A percentile compares a stretch with the other conserved stretches of the same genome.
phyloP scores from a whole-genome alignment of 148 eudicot genomes.

The Pouteria glomerata region DNA sequence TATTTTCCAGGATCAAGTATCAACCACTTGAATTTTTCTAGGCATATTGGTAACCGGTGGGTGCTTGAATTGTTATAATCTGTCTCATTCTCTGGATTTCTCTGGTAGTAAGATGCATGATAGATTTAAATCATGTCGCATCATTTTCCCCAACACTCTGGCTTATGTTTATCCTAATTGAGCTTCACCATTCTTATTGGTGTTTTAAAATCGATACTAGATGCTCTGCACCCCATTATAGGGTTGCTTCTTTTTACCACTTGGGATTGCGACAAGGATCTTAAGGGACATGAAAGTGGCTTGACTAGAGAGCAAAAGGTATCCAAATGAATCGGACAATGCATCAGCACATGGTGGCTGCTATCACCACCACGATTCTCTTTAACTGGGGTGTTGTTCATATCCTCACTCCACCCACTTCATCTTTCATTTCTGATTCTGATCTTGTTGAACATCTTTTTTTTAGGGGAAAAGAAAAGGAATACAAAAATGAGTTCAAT shows the following conservation, averaged over 20 bases:
- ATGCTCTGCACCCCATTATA: background rate
- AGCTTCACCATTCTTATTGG: background rate
- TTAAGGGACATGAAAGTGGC: background rate
- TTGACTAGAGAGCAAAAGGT: conserved; percentile 2
- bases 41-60: background rate
- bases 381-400: background rate
- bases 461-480: too few species aligned
- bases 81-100: background rate
- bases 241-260: background rate
- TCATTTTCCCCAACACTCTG: background rate
- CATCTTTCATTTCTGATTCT: background rate
- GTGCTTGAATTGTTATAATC: background rate
- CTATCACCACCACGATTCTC: background rate
- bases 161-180: background rate
- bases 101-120: background rate
- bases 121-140: background rate
- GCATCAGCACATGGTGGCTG: background rate
- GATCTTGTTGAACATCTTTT: too few species aligned
- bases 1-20: background rate
- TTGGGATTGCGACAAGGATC: background rate
- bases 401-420: background rate
- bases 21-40: background rate
- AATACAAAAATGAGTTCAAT: too few species aligned
- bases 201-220: background rate
- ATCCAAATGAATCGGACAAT: conserved; percentile 14